Conservation (phyloP, 1,284 basidiomycete species). For the Microbotryum lychnidis-dioicae region DNA sequence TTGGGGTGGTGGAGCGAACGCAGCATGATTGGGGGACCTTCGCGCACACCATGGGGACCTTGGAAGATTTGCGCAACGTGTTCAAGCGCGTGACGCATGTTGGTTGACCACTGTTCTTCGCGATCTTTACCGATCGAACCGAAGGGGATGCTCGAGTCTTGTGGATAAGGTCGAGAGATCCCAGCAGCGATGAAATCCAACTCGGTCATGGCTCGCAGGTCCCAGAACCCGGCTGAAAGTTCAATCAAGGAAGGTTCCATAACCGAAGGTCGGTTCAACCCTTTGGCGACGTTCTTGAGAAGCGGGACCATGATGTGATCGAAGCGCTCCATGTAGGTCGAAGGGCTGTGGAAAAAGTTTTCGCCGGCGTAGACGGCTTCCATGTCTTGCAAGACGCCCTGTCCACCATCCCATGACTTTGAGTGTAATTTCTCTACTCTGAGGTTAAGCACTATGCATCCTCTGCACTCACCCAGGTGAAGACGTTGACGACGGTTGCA, state of each 20-base stretch:
- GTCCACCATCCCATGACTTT: neutral
- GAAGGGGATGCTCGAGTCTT: conserved; percentile 20
- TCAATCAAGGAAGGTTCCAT: conserved; percentile 15
- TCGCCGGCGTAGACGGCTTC: conserved; percentile 17
- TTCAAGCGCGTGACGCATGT: conserved; percentile 13
- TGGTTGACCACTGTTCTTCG: conserved; percentile 15
- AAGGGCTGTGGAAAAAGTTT: conserved; percentile 27
- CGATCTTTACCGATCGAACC: conserved; percentile 13
- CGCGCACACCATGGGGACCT: conserved; percentile 11
- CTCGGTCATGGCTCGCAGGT: conserved; percentile 24
- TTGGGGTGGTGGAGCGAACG: conserved; percentile 27
- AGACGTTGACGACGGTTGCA: conserved; percentile 21
- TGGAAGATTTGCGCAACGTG: conserved; percentile 16
- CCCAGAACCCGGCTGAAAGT: conserved; percentile 20
- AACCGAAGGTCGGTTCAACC: conserved; percentile 16
- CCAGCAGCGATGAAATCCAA: conserved; percentile 22
- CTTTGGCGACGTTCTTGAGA: conserved; percentile 11
- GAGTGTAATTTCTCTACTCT: neutral
- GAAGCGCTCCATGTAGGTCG: conserved; percentile 22
- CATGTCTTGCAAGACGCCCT: conserved; percentile 26
- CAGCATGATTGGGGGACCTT: conserved; percentile 23
- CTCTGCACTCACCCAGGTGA: conserved; percentile 17
- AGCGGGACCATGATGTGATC: conserved; percentile 17
- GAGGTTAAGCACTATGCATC: neutral
- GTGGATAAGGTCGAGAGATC: conserved; percentile 18